Conservation (phyloP, 2,329 filamentous ascomycete genomes). For the Trichoderma sp. region DNA sequence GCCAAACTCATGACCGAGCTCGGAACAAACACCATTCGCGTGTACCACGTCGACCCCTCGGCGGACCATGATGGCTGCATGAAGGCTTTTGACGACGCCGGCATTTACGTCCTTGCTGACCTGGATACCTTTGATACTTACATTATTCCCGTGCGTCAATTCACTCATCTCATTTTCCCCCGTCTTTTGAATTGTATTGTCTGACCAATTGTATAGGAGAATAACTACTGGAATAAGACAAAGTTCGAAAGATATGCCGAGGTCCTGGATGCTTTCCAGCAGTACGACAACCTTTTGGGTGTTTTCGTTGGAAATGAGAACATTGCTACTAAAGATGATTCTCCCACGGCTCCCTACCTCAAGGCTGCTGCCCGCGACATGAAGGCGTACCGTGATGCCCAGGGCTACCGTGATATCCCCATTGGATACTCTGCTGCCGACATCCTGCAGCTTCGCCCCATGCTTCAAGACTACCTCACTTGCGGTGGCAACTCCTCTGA, state of each 20-base stretch:
- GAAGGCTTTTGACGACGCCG: constrained; percentile 72
- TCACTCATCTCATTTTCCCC: neutral
- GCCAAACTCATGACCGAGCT: constrained; percentile 74
- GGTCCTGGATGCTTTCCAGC: constrained; percentile 74
- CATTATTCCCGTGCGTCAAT: constrained; percentile 56
- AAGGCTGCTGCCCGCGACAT: constrained; percentile 79
- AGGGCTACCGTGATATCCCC: constrained; percentile 77
- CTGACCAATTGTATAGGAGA: constrained; percentile 39
- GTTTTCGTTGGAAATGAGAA: constrained; percentile 91
- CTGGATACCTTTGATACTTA: constrained; percentile 73
- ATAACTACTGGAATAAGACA: constrained; percentile 68
- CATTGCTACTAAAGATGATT: constrained; percentile 61
- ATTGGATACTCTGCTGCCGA: constrained; percentile 87
- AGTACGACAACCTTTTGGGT: constrained; percentile 76
- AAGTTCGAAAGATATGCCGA: constrained; percentile 66
- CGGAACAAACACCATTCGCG: constrained; percentile 79
- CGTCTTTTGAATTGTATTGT: neutral
- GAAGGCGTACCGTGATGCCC: constrained; percentile 74
- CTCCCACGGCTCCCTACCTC: constrained; percentile 72
- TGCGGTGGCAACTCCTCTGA: constrained; percentile 70
- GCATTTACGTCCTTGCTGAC: constrained; percentile 83
- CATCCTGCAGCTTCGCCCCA: constrained; percentile 65
- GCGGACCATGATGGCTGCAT: constrained; percentile 77
- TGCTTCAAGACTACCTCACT: constrained; percentile 69
- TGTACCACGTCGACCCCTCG: constrained; percentile 78